Evolutionary conservation across 768 basidiomycete genomes (phyloP).

Genomic region (Asterophora lycoperdoides): DNA sequence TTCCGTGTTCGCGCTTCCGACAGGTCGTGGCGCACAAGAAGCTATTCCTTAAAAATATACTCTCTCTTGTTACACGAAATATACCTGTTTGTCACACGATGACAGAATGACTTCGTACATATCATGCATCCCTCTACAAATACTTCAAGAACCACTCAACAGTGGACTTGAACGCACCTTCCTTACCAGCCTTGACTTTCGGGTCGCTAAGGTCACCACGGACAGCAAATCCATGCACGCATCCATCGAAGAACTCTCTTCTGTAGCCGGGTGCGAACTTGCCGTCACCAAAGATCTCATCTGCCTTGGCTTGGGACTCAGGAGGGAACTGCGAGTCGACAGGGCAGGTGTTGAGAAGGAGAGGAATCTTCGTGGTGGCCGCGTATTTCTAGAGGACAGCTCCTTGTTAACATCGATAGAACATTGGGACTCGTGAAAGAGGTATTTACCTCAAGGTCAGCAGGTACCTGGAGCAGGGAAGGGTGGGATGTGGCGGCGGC

Average conservation of each 20-base stretch:
- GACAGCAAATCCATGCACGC: slow-evolving; percentile 39
- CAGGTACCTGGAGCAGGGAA: slow-evolving; percentile 53
- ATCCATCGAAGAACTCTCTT: slow-evolving; percentile 32
- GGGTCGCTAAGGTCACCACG: slow-evolving; percentile 38
- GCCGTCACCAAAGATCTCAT: slow-evolving; percentile 43
- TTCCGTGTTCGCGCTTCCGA: too few species aligned
- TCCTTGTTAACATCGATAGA: not conserved
- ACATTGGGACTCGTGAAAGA: not conserved
- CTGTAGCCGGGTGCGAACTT: slow-evolving; percentile 48
- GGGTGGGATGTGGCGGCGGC: slow-evolving; percentile 55
- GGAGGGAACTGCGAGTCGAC: slow-evolving; percentile 47
- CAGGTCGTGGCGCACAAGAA: too few species aligned
- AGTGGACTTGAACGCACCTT: slow-evolving; percentile 48
- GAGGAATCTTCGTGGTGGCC: slow-evolving; percentile 40
- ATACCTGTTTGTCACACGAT: too few species aligned
- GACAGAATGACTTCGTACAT: too few species aligned
- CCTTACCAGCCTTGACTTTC: slow-evolving; percentile 49
- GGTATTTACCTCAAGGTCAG: slow-evolving; percentile 53
- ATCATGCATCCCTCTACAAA: slow-evolving; percentile 14
- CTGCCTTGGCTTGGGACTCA: slow-evolving; percentile 41
- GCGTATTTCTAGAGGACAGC: slow-evolving; percentile 44
- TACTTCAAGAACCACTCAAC: slow-evolving; percentile 38
- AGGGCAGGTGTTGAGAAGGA: slow-evolving; percentile 48
- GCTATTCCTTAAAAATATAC: too few species aligned
- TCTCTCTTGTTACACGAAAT: too few species aligned